These are phyloP conservation scores for Trichocladium uniseriatum DNA, from an alignment of 495 filamentous ascomycete genomes.

Conservation along the genomic window DNA sequence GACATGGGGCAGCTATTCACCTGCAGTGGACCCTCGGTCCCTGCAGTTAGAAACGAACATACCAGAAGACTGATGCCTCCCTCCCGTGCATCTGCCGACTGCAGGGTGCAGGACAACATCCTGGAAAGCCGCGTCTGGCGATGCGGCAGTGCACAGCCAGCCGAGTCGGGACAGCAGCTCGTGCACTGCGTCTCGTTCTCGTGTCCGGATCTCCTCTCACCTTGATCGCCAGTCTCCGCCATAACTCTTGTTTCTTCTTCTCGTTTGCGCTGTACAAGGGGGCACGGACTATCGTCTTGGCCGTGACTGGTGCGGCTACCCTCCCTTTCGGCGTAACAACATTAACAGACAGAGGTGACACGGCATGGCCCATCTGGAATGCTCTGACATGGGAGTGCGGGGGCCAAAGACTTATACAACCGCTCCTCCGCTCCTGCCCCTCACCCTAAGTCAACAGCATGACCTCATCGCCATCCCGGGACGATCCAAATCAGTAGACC, in stretches of 20 bases:
- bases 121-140: background rate
- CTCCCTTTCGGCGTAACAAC: slow-evolving; percentile 5
- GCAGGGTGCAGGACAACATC: background rate
- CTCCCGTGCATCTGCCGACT: background rate
- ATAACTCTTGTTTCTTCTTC: slow-evolving; percentile 1
- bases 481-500: background rate
- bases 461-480: slow-evolving; percentile 1
- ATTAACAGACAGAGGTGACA: slow-evolving; percentile 13
- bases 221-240: slow-evolving; percentile 2
- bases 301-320: slow-evolving; percentile 1
- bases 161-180: background rate
- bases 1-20: background rate
- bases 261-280: slow-evolving; percentile 2
- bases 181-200: too few relatives aligned
- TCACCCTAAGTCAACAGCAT: background rate
- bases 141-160: background rate
- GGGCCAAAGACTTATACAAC: slow-evolving; percentile 4
- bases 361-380: slow-evolving; percentile 2
- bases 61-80: background rate
- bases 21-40: background rate
- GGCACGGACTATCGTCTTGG: slow-evolving; percentile 1
- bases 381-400: background rate
- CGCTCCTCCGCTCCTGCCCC: background rate
- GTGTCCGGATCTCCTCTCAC: background rate
- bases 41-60: background rate